Base-by-base conservation (phyloP, 768 basidiomycete genomes). In the Candolleomyces eurysporus region DNA sequence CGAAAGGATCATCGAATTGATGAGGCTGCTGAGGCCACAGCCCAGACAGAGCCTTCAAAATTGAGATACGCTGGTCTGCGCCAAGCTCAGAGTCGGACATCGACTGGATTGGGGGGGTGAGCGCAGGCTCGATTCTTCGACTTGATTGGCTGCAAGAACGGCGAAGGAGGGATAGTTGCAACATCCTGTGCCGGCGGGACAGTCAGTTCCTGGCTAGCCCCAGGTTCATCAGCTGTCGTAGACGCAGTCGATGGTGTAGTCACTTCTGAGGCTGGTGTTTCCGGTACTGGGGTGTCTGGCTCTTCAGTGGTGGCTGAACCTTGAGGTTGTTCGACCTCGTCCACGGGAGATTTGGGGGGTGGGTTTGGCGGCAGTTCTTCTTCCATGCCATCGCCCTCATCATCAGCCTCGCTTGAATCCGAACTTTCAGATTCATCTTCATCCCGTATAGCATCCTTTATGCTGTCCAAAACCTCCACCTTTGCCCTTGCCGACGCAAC, bases 401-500 rank as follows among this genome's bases (percentile, higher is more conserved):
- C 82, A 60, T 84, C 83, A 19, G 83, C 83, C 67, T 82, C 82
- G 62, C 80, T 83, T 71, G 66, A 86, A 13, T 90, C 88, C 3
- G 87, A 88, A 61, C 79, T 81, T 55, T 91, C 90, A 21, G 88
- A 88, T 65, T 91, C 93, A 66, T 93, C 70, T 54, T 73, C 72
- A 52, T 62, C 92, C 56, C 82, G 83, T 69, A 97, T 91, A 1
- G 92, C 96, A 67, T 97, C 95, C 69, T 91, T 89, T 67, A 97
- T 57, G 68, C 92, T 95, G 57, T 92, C 89, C 26, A 97, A 81
- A 36, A 97, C 84, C 69, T 95, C 88, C 0, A 96, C 92, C 67
- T 88, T 94, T 16, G 93, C 94, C 49, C 88, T 85, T 16, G 95
- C 90, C 26, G 89, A 89, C 19, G 91, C 91, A 14, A 98, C 93